Percentiles rank a stretch among this genome's conserved stretches.
phyloP scores from a whole-genome alignment of 1,284 basidiomycete species.

The Microbotryum lychnidis-dioicae region DNA sequence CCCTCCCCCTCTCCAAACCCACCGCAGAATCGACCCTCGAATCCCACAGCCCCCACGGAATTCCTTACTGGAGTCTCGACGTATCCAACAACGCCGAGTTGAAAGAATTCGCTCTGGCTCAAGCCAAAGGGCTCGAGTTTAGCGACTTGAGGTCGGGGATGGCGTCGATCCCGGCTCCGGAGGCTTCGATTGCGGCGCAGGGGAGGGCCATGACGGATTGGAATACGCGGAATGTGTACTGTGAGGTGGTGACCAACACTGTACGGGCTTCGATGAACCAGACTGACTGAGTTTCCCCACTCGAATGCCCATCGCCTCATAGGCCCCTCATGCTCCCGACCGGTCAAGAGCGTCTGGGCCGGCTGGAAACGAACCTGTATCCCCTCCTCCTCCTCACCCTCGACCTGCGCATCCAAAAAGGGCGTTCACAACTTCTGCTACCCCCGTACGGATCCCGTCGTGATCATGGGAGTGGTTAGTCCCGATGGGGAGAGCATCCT shows the following conservation, averaged over 20 bases:
- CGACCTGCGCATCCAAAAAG: constrained; percentile 46
- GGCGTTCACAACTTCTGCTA: constrained; percentile 80
- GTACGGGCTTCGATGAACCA: constrained; percentile 12
- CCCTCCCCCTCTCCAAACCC: constrained; percentile 44
- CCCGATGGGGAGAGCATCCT: constrained; percentile 66
- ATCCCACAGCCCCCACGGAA: constrained; percentile 58
- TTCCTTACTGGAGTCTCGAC: constrained; percentile 72
- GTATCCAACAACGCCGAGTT: constrained; percentile 52
- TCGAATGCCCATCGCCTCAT: constrained; percentile 18
- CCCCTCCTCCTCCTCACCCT: constrained; percentile 38
- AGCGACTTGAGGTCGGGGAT: constrained; percentile 46
- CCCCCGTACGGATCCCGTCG: constrained; percentile 58
- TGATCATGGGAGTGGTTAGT: constrained; percentile 83
- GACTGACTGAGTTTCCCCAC: background rate
- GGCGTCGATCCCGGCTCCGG: constrained; percentile 47
- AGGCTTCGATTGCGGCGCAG: constrained; percentile 64
- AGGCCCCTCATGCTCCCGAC: constrained; percentile 77
- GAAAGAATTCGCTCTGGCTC: constrained; percentile 40
- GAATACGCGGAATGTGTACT: constrained; percentile 67
- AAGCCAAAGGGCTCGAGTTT: constrained; percentile 51
- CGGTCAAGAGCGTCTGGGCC: constrained; percentile 80
- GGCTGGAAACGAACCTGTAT: constrained; percentile 88
- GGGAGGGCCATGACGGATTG: constrained; percentile 77
- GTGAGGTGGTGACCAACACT: constrained; percentile 39
- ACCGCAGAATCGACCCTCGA: constrained; percentile 40